Evolutionary conservation across 768 basidiomycete genomes (phyloP).

Genomic region (Pleurotus citrinopileatus): DNA sequence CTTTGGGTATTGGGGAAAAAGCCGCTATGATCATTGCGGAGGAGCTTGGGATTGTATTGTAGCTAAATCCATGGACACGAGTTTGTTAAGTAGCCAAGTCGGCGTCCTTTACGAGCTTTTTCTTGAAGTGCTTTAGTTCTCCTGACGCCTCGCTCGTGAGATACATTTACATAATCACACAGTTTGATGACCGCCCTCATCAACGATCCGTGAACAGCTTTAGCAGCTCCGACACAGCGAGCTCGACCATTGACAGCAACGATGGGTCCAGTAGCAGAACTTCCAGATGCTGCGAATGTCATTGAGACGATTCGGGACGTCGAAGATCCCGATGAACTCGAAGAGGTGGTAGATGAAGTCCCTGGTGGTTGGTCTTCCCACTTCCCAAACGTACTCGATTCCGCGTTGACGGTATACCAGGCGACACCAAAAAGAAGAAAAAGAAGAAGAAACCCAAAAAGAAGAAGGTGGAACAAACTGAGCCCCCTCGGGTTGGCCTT

Average conservation of each 20-base stretch:
- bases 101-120: too few relatives aligned
- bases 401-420: constrained; percentile 21
- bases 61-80: not conserved
- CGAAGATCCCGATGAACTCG: constrained; percentile 14
- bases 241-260: not conserved
- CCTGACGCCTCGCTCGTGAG: too few relatives aligned
- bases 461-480: constrained; percentile 80
- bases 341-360: constrained; percentile 17
- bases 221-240: too few relatives aligned
- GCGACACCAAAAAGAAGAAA: constrained; percentile 77
- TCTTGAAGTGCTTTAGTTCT: too few relatives aligned
- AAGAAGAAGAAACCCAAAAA: constrained; percentile 93
- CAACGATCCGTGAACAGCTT: too few relatives aligned
- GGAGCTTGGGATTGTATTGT: constrained; percentile 35
- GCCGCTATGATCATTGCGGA: constrained; percentile 57
- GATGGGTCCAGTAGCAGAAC: constrained; percentile 13
- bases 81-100: not conserved
- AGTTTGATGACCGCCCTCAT: too few relatives aligned
- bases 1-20: constrained; percentile 56
- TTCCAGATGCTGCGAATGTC: not conserved
- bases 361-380: constrained; percentile 3
- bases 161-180: too few relatives aligned
- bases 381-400: not conserved
- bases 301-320: constrained; percentile 2
- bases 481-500: constrained; percentile 87